A percentile compares a stretch with the other conserved stretches of the same genome.
Evolutionary conservation across 2,329 filamentous ascomycete species (phyloP).

Genomic region (Trichoderma endophyticum): DNA sequence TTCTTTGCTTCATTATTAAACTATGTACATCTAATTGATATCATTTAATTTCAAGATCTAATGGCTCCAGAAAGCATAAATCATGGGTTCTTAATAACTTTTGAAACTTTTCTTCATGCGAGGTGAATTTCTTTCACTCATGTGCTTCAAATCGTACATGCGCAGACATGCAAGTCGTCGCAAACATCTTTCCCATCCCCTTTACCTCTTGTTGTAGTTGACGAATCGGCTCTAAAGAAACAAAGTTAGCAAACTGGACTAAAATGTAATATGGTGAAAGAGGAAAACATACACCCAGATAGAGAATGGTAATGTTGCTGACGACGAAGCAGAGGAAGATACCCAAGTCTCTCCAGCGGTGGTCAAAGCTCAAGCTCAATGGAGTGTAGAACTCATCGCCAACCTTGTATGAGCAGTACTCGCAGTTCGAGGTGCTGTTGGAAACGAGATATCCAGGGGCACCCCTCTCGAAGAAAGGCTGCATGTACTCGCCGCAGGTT

Average conservation of each 20-base stretch:
- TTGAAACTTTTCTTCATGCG: background rate
- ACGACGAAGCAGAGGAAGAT: constrained; percentile 74
- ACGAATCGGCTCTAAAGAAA: constrained; percentile 45
- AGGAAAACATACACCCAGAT: constrained; percentile 47
- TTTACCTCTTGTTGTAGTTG: constrained; percentile 52
- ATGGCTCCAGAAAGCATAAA: background rate
- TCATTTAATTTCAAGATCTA: background rate
- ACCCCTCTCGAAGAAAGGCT: constrained; percentile 63
- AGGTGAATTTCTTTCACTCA: background rate
- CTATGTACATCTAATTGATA: background rate
- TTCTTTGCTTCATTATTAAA: constrained; percentile 3
- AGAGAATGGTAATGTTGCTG: constrained; percentile 67
- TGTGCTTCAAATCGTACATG: background rate
- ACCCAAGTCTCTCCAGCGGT: constrained; percentile 79
- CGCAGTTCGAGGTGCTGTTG: constrained; percentile 63
- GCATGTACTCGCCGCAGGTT: constrained; percentile 75
- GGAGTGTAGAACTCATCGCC: constrained; percentile 77
- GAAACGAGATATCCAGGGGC: constrained; percentile 69
- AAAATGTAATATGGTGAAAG: background rate
- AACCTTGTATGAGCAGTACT: constrained; percentile 77
- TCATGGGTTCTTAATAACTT: background rate
- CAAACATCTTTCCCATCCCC: too few species aligned
- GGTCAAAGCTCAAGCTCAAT: constrained; percentile 62
- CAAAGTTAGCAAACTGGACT: constrained; percentile 11
- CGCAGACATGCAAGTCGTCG: background rate